Conservation (phyloP, 768 basidiomycete genomes). For the Brasilioporus rufonigricans region DNA sequence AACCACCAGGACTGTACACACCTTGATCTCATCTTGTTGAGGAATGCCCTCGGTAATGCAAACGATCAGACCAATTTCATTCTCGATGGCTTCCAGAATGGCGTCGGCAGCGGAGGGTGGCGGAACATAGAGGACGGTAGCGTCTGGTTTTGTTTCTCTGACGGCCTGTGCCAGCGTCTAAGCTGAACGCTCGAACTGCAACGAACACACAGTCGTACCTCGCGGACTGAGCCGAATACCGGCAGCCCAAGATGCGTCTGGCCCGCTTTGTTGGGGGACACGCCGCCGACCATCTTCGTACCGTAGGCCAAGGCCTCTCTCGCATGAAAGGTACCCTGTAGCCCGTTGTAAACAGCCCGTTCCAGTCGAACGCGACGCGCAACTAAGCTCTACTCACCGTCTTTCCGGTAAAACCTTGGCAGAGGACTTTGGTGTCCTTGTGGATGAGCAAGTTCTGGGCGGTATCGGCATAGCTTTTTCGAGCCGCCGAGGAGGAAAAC, state of each 20-base stretch:
- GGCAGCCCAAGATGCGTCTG: constrained; percentile 93
- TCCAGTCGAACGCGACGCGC: background rate
- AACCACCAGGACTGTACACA: constrained; percentile 32
- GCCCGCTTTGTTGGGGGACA: constrained; percentile 95
- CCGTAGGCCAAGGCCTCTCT: constrained; percentile 92
- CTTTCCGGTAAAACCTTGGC: constrained; percentile 96
- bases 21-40: constrained; percentile 93
- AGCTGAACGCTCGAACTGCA: background rate
- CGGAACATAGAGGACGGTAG: constrained; percentile 95
- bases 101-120: constrained; percentile 96
- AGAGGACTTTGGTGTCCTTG: constrained; percentile 89
- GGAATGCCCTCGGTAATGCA: constrained; percentile 99
- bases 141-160: constrained; percentile 81
- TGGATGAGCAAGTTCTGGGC: constrained; percentile 89
- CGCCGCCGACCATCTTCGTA: constrained; percentile 97
- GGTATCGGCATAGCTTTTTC: constrained; percentile 83
- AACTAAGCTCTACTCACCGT: constrained; percentile 52
- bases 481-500: constrained; percentile 74
- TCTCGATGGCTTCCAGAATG: constrained; percentile 98
- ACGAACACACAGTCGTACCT: constrained; percentile 50
- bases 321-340: constrained; percentile 93
- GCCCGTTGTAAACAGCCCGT: constrained; percentile 4
- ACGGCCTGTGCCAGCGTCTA: constrained; percentile 64
- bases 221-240: constrained; percentile 87
- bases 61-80: constrained; percentile 96